Conservation (phyloP, 2,329 filamentous ascomycete species). For the Arthrinium phaeospermum region DNA sequence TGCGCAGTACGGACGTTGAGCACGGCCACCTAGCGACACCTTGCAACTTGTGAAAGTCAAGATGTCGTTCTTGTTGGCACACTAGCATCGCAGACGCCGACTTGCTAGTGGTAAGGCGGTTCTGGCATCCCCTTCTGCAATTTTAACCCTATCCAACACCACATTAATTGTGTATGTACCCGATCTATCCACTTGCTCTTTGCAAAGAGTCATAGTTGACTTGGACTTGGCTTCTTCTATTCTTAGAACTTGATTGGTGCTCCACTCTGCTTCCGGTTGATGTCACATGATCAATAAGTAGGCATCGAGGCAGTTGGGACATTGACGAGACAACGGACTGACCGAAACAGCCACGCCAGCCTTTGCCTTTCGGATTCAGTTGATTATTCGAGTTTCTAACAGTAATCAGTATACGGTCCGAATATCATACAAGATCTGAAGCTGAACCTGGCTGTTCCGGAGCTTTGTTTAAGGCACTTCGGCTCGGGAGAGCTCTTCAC, state of each 20-base stretch:
- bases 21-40: background rate
- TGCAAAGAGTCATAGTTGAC: background rate
- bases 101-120: background rate
- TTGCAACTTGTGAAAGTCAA: no score
- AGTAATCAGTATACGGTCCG: no score
- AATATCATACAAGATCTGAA: no score
- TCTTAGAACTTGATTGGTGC: conserved; percentile 1
- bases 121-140: background rate
- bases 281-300: background rate
- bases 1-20: background rate
- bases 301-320: background rate
- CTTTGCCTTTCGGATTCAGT: no score
- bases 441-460: background rate
- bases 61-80: background rate
- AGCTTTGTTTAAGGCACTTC: background rate
- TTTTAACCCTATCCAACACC: background rate
- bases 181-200: background rate
- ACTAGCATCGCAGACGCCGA: background rate
- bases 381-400: no score
- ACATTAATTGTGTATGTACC: background rate
- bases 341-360: no score
- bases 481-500: no score
- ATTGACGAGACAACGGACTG: no score
- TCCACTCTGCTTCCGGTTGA: background rate
- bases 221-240: background rate